Evolutionary conservation across 1,139 yeast genomes (phyloP).

Genomic region (Pichia terricola): DNA sequence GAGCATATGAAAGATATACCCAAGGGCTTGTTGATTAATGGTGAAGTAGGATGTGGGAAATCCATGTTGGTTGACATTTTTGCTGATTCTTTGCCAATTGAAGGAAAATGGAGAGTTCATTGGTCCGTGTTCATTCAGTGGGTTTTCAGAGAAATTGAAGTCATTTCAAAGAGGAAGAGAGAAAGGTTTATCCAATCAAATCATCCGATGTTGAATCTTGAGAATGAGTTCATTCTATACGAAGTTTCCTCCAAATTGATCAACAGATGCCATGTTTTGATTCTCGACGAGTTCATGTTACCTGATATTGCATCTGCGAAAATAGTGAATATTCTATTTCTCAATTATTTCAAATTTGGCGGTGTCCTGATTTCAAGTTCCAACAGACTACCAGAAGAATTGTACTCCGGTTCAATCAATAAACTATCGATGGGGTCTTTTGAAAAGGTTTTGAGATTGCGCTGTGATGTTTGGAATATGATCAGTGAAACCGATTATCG

Average conservation of each 20-base stretch:
- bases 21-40: slow-evolving; percentile 56
- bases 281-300: slow-evolving; percentile 65
- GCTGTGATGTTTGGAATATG: slow-evolving; percentile 61
- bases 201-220: slow-evolving; percentile 34
- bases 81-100: slow-evolving; percentile 55
- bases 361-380: slow-evolving; percentile 70
- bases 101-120: slow-evolving; percentile 62
- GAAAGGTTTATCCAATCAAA: slow-evolving; percentile 21
- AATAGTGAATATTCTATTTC: slow-evolving; percentile 53
- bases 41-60: slow-evolving; percentile 73
- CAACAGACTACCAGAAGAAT: slow-evolving; percentile 59
- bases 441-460: slow-evolving; percentile 45
- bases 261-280: slow-evolving; percentile 44
- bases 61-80: slow-evolving; percentile 67
- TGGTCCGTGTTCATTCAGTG: slow-evolving; percentile 61
- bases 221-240: slow-evolving; percentile 55
- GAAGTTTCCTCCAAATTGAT: slow-evolving; percentile 64
- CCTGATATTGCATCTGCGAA: slow-evolving; percentile 70
- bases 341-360: slow-evolving; percentile 61
- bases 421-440: slow-evolving; percentile 49
- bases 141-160: slow-evolving; percentile 56
- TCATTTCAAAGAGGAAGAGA: slow-evolving; percentile 36
- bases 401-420: slow-evolving; percentile 56
- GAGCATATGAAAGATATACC: slow-evolving; percentile 41
- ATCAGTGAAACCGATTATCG: slow-evolving; percentile 49